Base-by-base conservation (phyloP, 257 asterid genomes). In the Solanum chaucha region DNA sequence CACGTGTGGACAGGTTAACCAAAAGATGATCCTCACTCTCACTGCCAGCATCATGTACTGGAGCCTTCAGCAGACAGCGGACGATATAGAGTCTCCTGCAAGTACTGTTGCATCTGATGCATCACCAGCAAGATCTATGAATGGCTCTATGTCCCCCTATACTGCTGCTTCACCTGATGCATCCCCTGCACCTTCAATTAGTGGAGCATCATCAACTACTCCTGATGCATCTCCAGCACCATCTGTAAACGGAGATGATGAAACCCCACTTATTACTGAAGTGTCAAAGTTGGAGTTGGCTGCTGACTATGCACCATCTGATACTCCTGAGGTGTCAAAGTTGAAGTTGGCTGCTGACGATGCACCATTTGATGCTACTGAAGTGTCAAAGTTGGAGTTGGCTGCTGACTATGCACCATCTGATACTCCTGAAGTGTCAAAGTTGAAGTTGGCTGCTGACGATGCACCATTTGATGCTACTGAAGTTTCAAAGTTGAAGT, bases 1-100 rank as follows among this genome's bases (percentile, higher is more conserved):
- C 87, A 64, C 82, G 85, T 73, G 85, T 12, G 87, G 89, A 34
- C 94, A 97, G 99, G 98, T 97, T 70, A 97, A 95, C 92, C 98
- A 97, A 90, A 97, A 95, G 94, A 97, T 97, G 99, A 95, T 97
- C 87, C 97, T 97, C 32, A 94, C 98, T 65, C 95, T 97, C 26
- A 95, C 97, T 2, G 98, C 99, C 82, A 95, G 98, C 91, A 93
- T 95, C 15, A 95, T 97, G 98, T 95, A 93, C 61, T 95, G 99
- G 98, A 95, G 99, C 93, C 98, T 95, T 89, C 98, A 94, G 91
- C 98, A 95, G 89, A 90, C 94, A 19, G 93, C 67, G 30, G 98
- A 94, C 2, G 97, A 94, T 58, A 90, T 94, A 2, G 97, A 95
- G 64, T 92, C 98, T 32, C 92, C 94, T 70, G 90, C 92, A 17